Conservation (phyloP, 2,329 filamentous ascomycete genomes). For the Stemphylium lycopersici region DNA sequence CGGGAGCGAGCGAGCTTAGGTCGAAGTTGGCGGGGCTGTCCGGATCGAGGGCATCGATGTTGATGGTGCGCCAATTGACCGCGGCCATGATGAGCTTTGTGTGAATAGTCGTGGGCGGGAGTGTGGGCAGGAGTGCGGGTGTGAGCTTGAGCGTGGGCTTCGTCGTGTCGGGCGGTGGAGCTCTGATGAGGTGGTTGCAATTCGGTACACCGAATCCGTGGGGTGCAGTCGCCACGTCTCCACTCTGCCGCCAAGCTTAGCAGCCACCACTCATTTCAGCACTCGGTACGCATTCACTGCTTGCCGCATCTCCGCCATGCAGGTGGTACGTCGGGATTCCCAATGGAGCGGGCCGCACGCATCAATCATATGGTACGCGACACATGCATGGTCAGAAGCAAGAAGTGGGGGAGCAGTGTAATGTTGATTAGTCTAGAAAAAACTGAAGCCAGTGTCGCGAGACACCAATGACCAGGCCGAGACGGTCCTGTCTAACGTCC, state of each 20-base stretch:
- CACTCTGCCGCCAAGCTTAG: constrained; percentile 37
- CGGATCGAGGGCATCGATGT: constrained; percentile 89
- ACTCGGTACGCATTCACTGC: not conserved
- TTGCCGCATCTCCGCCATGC: constrained; percentile 23
- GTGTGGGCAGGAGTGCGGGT: constrained; percentile 12
- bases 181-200: constrained; percentile 26
- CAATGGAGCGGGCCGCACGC: constrained; percentile 15
- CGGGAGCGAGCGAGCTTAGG: constrained; percentile 78
- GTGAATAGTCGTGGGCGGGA: not conserved
- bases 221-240: constrained; percentile 35
- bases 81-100: constrained; percentile 48
- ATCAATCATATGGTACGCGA: constrained; percentile 16
- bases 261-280: constrained; percentile 20
- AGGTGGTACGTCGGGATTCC: not conserved
- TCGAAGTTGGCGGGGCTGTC: constrained; percentile 94
- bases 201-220: constrained; percentile 29
- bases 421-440: constrained; percentile 46
- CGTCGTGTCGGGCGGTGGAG: constrained; percentile 23
- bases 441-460: constrained; percentile 39
- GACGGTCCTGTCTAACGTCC: constrained; percentile 38
- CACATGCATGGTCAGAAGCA: constrained; percentile 5
- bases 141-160: constrained; percentile 1
- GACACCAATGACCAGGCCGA: constrained; percentile 41
- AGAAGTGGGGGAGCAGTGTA: constrained; percentile 25
- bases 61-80: constrained; percentile 82